Conservation (phyloP, 1,284 basidiomycete species). For the Phlebopus sp. region DNA sequence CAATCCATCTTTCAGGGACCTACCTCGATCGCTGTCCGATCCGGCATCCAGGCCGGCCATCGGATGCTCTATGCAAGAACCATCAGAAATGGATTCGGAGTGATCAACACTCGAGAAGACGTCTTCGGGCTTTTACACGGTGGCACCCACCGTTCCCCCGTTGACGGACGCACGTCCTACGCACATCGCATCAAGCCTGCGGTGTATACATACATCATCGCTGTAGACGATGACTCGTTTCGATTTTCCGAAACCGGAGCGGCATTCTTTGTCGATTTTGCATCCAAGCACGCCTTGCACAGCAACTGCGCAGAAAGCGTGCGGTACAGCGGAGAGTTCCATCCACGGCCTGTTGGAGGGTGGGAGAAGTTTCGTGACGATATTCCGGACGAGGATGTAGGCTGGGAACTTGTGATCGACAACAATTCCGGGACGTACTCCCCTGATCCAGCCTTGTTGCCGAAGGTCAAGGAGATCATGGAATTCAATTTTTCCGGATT, state of each 20-base stretch:
- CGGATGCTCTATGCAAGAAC: constrained; percentile 70
- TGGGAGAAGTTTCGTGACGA: constrained; percentile 62
- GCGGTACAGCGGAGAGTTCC: constrained; percentile 74
- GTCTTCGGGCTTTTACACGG: constrained; percentile 51
- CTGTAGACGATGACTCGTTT: constrained; percentile 64
- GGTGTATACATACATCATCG: constrained; percentile 76
- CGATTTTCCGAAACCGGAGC: constrained; percentile 79
- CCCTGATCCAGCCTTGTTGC: constrained; percentile 57
- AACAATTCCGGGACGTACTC: constrained; percentile 78
- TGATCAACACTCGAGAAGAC: constrained; percentile 47
- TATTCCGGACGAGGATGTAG: constrained; percentile 47
- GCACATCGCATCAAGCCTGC: constrained; percentile 68
- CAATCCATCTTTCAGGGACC: constrained; percentile 69
- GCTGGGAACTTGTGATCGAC: constrained; percentile 75
- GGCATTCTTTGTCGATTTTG: constrained; percentile 78
- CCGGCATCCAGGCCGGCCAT: constrained; percentile 67
- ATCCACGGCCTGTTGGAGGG: constrained; percentile 66
- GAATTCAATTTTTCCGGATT: constrained; percentile 72
- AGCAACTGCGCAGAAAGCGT: constrained; percentile 54
- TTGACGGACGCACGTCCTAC: constrained; percentile 23
- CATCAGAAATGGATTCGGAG: constrained; percentile 59
- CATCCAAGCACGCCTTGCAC: constrained; percentile 67
- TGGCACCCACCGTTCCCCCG: constrained; percentile 27
- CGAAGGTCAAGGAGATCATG: constrained; percentile 51
- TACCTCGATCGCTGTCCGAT: constrained; percentile 56